phyloP scores from a whole-genome alignment of 345 rosid genomes.

The Anacardium occidentale region DNA sequence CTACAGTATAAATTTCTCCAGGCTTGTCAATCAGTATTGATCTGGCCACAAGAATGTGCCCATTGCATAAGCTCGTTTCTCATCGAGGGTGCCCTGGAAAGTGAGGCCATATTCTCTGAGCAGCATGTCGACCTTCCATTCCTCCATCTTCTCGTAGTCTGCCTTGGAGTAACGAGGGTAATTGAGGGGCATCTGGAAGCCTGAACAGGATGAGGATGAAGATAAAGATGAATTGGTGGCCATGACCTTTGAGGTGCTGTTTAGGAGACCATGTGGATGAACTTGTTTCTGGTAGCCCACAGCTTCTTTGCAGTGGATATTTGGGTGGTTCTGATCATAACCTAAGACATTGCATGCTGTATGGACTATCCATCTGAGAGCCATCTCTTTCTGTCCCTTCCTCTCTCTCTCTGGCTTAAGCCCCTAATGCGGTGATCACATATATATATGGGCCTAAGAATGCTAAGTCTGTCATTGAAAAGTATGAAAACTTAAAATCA shows the following conservation, averaged over 20 bases:
- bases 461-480: too few species aligned
- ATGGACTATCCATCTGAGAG: conserved; percentile 47
- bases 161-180: conserved; percentile 60
- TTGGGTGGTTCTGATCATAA: conserved; percentile 19
- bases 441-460: too few species aligned
- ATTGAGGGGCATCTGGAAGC: conserved; percentile 67
- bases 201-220: conserved; percentile 11
- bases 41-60: conserved; percentile 68
- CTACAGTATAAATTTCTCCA: too few species aligned
- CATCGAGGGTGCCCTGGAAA: conserved; percentile 33
- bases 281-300: conserved; percentile 20
- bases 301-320: background rate
- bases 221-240: background rate
- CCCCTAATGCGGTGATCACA: background rate
- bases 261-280: conserved; percentile 15
- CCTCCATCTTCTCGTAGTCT: conserved; percentile 73
- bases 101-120: conserved; percentile 53
- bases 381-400: conserved; percentile 26
- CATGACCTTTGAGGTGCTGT: conserved; percentile 12
- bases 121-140: conserved; percentile 61
- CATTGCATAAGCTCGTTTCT: conserved; percentile 60
- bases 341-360: conserved; percentile 39
- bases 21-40: conserved; percentile 23
- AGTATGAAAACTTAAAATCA: too few species aligned
- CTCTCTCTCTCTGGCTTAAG: conserved; percentile 7